phyloP scores from a whole-genome alignment of 1,284 basidiomycete species.

The Amylostereum areolatum region DNA sequence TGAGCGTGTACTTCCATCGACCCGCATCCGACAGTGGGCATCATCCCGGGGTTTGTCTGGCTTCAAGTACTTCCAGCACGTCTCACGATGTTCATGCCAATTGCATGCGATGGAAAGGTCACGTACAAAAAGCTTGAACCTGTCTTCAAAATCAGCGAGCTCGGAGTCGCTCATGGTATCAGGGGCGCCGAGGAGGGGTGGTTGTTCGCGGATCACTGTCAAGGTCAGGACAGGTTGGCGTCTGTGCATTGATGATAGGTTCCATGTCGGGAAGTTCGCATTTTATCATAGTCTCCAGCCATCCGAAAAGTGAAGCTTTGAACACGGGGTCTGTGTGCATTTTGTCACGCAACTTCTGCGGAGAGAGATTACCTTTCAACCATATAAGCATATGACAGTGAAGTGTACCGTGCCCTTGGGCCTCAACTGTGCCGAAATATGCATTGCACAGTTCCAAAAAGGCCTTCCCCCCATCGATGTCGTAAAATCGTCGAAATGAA shows the following conservation, averaged over 20 bases:
- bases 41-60: conserved; percentile 2
- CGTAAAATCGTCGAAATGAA: conserved; percentile 14
- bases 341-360: conserved; percentile 8
- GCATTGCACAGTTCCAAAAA: conserved; percentile 20
- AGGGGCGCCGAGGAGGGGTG: not conserved
- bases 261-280: conserved; percentile 10
- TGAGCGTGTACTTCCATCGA: not conserved
- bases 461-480: not conserved
- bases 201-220: not conserved
- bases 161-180: not conserved
- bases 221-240: not conserved
- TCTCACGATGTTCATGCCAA: conserved; percentile 7
- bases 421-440: conserved; percentile 23
- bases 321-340: conserved; percentile 1
- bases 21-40: conserved; percentile 10
- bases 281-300: conserved; percentile 9
- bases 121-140: conserved; percentile 1
- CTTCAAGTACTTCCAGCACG: conserved; percentile 10
- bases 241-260: not conserved
- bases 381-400: conserved; percentile 22
- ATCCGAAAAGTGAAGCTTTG: conserved; percentile 5
- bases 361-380: conserved; percentile 11
- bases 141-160: not conserved
- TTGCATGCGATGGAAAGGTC: conserved; percentile 4
- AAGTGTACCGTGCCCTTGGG: conserved; percentile 18